phyloP scores from a whole-genome alignment of 495 filamentous ascomycete genomes.

The Podospora pseudoanserina region DNA sequence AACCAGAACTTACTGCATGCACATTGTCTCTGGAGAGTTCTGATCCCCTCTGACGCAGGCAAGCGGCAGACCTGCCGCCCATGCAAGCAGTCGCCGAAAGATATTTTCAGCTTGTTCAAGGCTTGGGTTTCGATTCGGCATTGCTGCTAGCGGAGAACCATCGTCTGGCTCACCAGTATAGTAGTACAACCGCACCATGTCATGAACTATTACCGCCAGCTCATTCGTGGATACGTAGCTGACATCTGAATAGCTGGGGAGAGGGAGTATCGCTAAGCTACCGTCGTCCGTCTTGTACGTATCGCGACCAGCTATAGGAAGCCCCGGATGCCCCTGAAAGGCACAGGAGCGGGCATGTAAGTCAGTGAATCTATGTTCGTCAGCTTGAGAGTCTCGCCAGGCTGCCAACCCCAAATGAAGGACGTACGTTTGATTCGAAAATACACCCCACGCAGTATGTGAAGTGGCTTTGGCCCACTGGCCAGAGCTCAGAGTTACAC shows the following conservation, averaged over 20 bases:
- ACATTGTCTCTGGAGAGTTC: not conserved
- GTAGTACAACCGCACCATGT: not conserved
- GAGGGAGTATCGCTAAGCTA: not conserved
- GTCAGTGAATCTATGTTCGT: not conserved
- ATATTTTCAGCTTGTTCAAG: not conserved
- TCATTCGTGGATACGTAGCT: not conserved
- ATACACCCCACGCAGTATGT: slow-evolving; percentile 2
- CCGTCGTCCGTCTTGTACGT: not conserved
- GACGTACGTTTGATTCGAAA: not conserved
- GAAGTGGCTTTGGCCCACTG: not conserved
- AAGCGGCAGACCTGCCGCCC: not conserved
- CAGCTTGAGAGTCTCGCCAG: not conserved
- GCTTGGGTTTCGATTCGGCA: not conserved
- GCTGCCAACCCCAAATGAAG: not conserved
- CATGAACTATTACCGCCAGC: not conserved
- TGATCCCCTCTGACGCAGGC: slow-evolving; percentile 1
- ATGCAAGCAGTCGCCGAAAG: not conserved
- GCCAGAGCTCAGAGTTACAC: not conserved
- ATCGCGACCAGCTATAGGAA: not conserved
- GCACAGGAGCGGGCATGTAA: not conserved
- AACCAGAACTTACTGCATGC: not conserved
- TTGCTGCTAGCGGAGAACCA: not conserved
- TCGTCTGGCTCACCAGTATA: not conserved
- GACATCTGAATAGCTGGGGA: not conserved
- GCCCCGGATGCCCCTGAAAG: not conserved